Evolutionary conservation across 257 asterid genomes (phyloP), one percentile per base, ranked within the genome.

Genomic region (Lavandula angustifolia): DNA sequence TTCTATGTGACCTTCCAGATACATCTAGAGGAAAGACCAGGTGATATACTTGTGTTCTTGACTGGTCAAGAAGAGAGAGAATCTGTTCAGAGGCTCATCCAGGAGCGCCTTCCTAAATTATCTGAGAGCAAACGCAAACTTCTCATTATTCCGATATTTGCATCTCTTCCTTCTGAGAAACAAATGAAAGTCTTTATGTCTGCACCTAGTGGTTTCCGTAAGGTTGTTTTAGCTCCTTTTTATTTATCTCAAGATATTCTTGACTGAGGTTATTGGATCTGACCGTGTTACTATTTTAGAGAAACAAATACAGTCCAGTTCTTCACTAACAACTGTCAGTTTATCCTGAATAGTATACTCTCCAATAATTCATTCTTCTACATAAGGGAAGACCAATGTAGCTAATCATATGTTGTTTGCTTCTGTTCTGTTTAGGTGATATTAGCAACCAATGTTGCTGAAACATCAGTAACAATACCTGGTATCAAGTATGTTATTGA

Each of bases 21-120:
- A 71, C 98, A 92, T 80, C 73, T 87, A 64, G 96, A 87, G 67
- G 96, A 92, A 74, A 84, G 84, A 22, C 88, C 92, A 33, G 98
- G 98, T 46, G 98, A 92, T 79, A 70, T 92, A 74, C 96, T 92
- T 65, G 98, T 92, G 71, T 92, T 92, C 76, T 80, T 92, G 78
- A 89, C 98, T 68, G 98, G 99, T 67, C 99, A 92, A 78, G 99
- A 92, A 75, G 99, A 92, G 79, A 92, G 89, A 70, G 99, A 92
- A 84, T 89, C 97, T 52, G 81, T 87, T 53, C 87, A 89, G 82
- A 89, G 97, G 76, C 94, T 89, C 70, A 71, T 89, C 69, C 84
- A 76, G 47, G 97, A 89, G 59, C 90, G 84, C 65, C 81, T 87
- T 69, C 88, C 81, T 14, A 89, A 82, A 47, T 76, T 89, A 51